Base-by-base conservation (phyloP, 2,329 filamentous ascomycete species). In the Fusarium sp. region DNA sequence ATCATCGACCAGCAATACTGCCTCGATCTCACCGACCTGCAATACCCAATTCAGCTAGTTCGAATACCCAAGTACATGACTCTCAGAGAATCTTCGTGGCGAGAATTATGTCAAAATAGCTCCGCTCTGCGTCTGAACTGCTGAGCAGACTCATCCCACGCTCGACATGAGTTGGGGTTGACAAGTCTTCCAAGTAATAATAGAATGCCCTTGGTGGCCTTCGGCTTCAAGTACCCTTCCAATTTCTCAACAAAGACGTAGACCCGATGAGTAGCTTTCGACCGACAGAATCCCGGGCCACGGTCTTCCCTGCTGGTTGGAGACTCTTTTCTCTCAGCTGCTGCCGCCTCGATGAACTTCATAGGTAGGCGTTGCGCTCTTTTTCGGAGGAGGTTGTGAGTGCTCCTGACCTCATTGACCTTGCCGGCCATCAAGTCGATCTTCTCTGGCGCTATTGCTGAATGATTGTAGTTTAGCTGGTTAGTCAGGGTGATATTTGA, bases 41-140 rank as follows among this genome's bases (percentile, higher is more conserved):
- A 23, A 50, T 11, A 23, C 8, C 30, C 11, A 9, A 9, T 23
- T 13, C 30, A 15, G 16, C 18, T 6, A 16, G 12, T 23, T 18
- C 28, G 7, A 6, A n/a, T 16, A 8, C 21, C n/a, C 5, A 13
- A 33, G n/a, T 13, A 19, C 21, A 18, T 50, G 15, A 23, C 2
- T 30, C 11, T 19, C 21, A 23, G 32, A 32, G 12, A 32, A 32
- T 13, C 11, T 32, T 12, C 16, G 3, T 50, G 4, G 10, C 5
- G 2, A 32, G 13, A 4, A 1, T 5, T 1, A 7, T 15, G n/a
- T 11, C 3, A 18, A 10, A 15, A 33, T 15, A 19, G 16, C n/a
- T 25, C 47, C 16, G 4, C 3, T 19, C 23, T 13, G 2, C 1
- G 5, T 9, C 9, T 15, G 3, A 35, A 6, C 11, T 0, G 19